These are phyloP conservation scores for Rhynchosporium graminicola DNA, from an alignment of 2,329 filamentous ascomycete species.

Conservation along the genomic window DNA sequence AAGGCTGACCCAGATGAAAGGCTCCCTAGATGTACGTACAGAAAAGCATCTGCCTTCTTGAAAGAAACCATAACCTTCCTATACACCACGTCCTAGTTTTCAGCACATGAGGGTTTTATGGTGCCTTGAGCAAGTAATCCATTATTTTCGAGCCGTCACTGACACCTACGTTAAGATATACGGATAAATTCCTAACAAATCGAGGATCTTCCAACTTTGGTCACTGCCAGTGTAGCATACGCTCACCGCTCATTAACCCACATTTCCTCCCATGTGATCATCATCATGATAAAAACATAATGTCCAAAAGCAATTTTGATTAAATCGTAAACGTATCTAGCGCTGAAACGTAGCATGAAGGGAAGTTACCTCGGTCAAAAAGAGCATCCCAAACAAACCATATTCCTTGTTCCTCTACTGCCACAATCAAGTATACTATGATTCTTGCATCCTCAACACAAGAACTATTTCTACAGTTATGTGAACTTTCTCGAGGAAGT, in stretches of 20 bases:
- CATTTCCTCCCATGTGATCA: no score
- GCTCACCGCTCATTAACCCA: background rate
- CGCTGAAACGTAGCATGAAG: background rate
- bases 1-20: background rate
- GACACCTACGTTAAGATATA: background rate
- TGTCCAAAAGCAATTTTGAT: background rate
- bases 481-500: no score
- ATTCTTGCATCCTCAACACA: no score
- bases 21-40: background rate
- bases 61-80: background rate
- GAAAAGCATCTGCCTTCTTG: background rate
- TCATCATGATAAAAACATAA: background rate
- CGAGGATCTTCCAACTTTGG: background rate
- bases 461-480: no score
- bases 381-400: no score
- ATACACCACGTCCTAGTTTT: background rate
- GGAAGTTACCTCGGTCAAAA: no score
- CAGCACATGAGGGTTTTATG: no score
- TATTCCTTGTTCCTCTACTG: no score
- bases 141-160: background rate
- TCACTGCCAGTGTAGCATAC: background rate
- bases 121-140: no score
- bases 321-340: background rate
- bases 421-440: no score
- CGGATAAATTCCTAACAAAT: background rate